phyloP scores from a whole-genome alignment of 192 early-diverging fungal genomes.

The Funneliformis geosporum region DNA sequence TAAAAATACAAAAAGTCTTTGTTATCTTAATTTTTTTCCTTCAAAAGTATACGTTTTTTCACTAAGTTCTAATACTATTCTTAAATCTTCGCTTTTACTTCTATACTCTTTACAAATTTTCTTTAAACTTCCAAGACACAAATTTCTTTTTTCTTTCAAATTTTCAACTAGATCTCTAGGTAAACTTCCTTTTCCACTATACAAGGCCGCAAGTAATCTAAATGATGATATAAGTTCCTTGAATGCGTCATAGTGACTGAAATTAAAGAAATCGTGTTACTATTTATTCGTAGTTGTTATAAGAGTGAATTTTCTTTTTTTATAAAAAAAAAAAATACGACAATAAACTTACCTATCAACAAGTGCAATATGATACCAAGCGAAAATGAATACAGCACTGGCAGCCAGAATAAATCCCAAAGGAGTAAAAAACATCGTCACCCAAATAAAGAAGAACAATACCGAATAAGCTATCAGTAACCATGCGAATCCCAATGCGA shows the following conservation, averaged over 20 bases:
- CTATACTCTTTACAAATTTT: slow-evolving; percentile 20
- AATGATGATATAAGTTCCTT: slow-evolving; percentile 30
- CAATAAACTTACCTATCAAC: slow-evolving; percentile 28
- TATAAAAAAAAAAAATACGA: neutral
- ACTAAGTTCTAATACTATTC: slow-evolving; percentile 16
- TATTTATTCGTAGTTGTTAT: neutral
- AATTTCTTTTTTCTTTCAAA: neutral
- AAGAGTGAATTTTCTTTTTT: no score
- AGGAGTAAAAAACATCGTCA: slow-evolving; percentile 35
- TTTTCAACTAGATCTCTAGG: slow-evolving; percentile 5
- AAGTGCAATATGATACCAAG: slow-evolving; percentile 47
- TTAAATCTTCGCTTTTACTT: slow-evolving; percentile 27
- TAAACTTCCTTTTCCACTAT: slow-evolving; percentile 12
- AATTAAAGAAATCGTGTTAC: neutral
- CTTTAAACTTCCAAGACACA: neutral
- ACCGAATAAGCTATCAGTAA: slow-evolving; percentile 39
- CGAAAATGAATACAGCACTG: slow-evolving; percentile 36
- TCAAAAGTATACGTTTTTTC: neutral
- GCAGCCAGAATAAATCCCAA: slow-evolving; percentile 40
- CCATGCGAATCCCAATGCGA: slow-evolving; percentile 41
- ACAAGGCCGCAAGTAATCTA: slow-evolving; percentile 19
- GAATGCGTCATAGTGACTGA: slow-evolving; percentile 31
- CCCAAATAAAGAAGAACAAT: slow-evolving; percentile 46
- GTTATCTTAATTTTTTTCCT: neutral
- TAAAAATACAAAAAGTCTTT: no score